A percentile compares a stretch with the other conserved stretches of the same genome.
Conservation (phyloP, 768 basidiomycete genomes). For the Mycena galericulata region DNA sequence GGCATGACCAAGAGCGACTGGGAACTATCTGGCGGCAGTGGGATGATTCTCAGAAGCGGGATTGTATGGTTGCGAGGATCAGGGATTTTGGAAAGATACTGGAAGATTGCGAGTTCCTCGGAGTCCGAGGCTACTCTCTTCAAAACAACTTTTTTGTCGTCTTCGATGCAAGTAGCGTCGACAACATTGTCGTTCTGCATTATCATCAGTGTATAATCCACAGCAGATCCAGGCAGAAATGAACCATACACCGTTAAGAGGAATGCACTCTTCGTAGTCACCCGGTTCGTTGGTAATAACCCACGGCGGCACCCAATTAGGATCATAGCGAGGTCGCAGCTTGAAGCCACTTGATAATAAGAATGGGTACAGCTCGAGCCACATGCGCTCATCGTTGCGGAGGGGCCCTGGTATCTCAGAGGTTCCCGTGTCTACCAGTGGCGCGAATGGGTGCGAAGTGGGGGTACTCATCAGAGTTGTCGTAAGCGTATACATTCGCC, state of each 20-base stretch:
- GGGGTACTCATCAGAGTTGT: too few relatives aligned
- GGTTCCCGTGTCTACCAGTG: too few relatives aligned
- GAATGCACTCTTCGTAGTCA: background rate
- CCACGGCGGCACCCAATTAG: slow-evolving; percentile 4
- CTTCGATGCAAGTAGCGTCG: slow-evolving; percentile 32
- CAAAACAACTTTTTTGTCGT: slow-evolving; percentile 38
- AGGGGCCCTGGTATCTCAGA: too few relatives aligned
- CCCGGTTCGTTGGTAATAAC: background rate
- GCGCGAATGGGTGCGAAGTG: too few relatives aligned
- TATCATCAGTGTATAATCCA: slow-evolving; percentile 29
- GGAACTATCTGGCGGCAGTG: slow-evolving; percentile 33
- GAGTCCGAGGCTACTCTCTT: slow-evolving; percentile 28
- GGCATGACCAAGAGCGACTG: slow-evolving; percentile 39
- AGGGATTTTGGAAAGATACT: slow-evolving; percentile 27
- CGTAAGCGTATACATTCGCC: too few relatives aligned
- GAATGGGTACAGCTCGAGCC: slow-evolving; percentile 2
- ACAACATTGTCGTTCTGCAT: too few relatives aligned
- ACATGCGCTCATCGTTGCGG: too few relatives aligned
- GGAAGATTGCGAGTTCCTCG: slow-evolving; percentile 31
- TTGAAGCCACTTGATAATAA: slow-evolving; percentile 1
- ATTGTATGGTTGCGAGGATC: slow-evolving; percentile 41
- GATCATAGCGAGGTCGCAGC: slow-evolving; percentile 10
- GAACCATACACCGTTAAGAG: background rate
- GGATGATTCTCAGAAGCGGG: slow-evolving; percentile 39
- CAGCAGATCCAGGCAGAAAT: slow-evolving; percentile 32